Base-by-base conservation (phyloP, 257 asterid species). In the Leonotis leonurus region DNA sequence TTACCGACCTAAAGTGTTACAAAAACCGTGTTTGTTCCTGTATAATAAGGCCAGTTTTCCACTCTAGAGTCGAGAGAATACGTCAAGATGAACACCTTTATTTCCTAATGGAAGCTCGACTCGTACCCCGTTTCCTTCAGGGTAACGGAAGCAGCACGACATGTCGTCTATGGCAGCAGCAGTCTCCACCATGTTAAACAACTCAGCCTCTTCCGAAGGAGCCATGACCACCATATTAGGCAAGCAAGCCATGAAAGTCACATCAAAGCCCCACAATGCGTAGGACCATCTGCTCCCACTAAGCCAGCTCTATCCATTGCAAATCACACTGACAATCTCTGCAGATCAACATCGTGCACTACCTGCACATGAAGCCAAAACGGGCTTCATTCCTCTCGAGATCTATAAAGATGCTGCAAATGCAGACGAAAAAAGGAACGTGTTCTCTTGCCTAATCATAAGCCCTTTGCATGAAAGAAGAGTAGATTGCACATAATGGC, bases 221-320 rank as follows among this genome's bases (percentile, higher is more conserved):
- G 99, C 97, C 96, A 92, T 92, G 40, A 92, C 99, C 43, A 92
- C 95, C 99, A 92, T 89, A 80, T 92, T 92, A 12, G 99, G 98
- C 44, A 92, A 94, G 77, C 97, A 92, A 0, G 97, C 95, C 96
- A 92, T 89, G 69, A 56, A 92, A 12, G 97, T 70, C 3, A 89
- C 88, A 50, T 92, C 97, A 89, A 86, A 18, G 96, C 85, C 2
- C 99, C 99, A 70, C 95, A 83, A 73, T 92, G 97, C 5, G 99
- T 92, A 0, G 99, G 97, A 7, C 97, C 97, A n/a, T 92, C 98
- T 13, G 97, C 89, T 25, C 98, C 98, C 18, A 92, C 97, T 72
- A 89, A 74, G 9, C 99, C 97, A 1, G 95, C 99, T 68, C 99
- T 80, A 70, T 89, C 97, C 95, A 89, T 89, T 1, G 97, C 95